Base-by-base conservation (phyloP, 116 monocot species). In the Iris pallida region DNA sequence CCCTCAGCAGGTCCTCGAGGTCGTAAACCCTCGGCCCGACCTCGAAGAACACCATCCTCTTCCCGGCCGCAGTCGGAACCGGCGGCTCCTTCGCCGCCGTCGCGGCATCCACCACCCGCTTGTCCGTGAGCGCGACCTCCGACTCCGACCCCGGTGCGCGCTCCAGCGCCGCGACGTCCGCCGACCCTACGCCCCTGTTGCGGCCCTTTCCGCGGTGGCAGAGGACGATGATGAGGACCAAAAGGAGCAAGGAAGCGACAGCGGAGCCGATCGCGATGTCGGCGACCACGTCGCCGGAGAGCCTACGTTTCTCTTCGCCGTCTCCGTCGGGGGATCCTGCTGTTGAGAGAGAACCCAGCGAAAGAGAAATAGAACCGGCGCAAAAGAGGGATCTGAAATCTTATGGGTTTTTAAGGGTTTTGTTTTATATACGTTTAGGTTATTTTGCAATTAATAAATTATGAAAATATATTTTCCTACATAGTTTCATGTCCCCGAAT, bases 281-380 rank as follows among this genome's bases (percentile, higher is more conserved):
- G 9, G 77, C 77, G 43, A 84, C 81, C 6, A 74, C 85, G 15
- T 81, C 78, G 30, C 85, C 78, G 18, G 85, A 80, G 54, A 85
- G 75, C 40, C 67, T 71, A 16, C 18, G 16, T 18, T 18, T n/a
- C n/a, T 51, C 7, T 8, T 19, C 58, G 16, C 20, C 61, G 42
- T 15, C 61, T 42, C 61, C 42, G 40, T n/a, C n/a, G n/a, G n/a
- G n/a, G n/a, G n/a, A n/a, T n/a, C n/a, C n/a, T n/a, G n/a, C n/a
- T n/a, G n/a, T n/a, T n/a, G n/a, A n/a, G n/a, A n/a, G n/a, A n/a
- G n/a, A n/a, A n/a, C n/a, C n/a, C n/a, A n/a, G n/a, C n/a, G n/a
- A n/a, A n/a, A n/a, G n/a, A n/a, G n/a, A n/a, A n/a, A n/a, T n/a
- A n/a, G n/a, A n/a, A n/a, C n/a, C n/a, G n/a, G n/a, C n/a, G n/a